Conservation (phyloP, 2,329 filamentous ascomycete genomes). For the Trichophyton rubrum region DNA sequence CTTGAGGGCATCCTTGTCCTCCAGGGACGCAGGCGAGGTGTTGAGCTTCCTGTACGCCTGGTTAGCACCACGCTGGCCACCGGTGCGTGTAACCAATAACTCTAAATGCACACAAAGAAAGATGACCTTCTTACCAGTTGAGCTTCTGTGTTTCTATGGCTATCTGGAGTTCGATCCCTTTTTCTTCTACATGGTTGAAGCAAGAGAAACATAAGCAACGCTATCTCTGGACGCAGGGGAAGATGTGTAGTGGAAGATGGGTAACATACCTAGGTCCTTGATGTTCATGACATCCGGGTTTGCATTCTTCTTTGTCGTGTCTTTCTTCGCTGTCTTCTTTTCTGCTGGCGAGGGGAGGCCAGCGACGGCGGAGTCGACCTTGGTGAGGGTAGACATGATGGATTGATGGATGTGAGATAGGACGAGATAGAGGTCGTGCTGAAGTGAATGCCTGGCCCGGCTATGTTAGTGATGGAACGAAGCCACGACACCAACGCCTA, state of each 20-base stretch:
- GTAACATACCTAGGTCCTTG: slow-evolving; percentile 62
- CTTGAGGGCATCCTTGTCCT: slow-evolving; percentile 76
- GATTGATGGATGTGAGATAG: background rate
- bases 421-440: background rate
- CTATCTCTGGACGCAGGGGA: background rate
- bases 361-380: slow-evolving; percentile 85
- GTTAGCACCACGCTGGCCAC: background rate
- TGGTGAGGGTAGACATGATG: slow-evolving; percentile 57
- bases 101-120: background rate
- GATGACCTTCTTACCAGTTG: slow-evolving; percentile 57
- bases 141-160: slow-evolving; percentile 74
- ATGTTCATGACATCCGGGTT: slow-evolving; percentile 77
- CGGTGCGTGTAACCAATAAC: too few species aligned
- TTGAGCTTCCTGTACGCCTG: slow-evolving; percentile 68
- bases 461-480: too few species aligned
- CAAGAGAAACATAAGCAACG: background rate
- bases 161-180: slow-evolving; percentile 58
- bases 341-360: slow-evolving; percentile 58
- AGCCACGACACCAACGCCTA: too few species aligned
- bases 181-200: slow-evolving; percentile 48
- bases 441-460: background rate
- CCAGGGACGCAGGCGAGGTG: slow-evolving; percentile 61
- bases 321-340: slow-evolving; percentile 38
- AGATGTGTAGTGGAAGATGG: background rate
- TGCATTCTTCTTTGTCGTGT: slow-evolving; percentile 29